Percentiles rank a stretch among this genome's conserved stretches.
Evolutionary conservation across 192 early-diverging fungal genomes (phyloP).

Genomic region (Gryganskiella cystojenkinii): DNA sequence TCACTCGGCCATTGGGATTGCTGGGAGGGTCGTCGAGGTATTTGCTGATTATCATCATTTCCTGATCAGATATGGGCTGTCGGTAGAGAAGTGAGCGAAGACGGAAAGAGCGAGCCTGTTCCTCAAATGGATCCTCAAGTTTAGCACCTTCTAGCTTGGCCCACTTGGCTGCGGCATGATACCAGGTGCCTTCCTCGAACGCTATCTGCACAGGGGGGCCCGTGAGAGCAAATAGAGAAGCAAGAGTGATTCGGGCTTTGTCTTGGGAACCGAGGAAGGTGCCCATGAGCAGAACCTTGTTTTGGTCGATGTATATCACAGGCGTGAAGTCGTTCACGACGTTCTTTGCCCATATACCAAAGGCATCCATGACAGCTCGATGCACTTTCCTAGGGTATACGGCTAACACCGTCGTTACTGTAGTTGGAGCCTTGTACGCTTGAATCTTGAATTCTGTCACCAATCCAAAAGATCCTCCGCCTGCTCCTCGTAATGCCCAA

Average conservation of each 20-base stretch:
- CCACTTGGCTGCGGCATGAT: too few species aligned
- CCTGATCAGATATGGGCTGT: neutral
- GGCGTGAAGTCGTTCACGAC: neutral
- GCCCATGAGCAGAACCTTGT: neutral
- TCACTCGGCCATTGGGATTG: neutral
- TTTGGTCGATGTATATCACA: neutral
- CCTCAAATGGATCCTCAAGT: neutral
- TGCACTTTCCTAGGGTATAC: neutral
- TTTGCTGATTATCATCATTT: neutral
- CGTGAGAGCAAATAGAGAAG: too few species aligned
- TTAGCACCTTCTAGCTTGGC: too few species aligned
- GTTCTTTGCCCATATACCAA: neutral
- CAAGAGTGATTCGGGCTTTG: too few species aligned
- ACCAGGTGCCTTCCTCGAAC: too few species aligned
- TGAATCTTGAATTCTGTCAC: constrained; percentile 49
- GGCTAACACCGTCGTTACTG: too few species aligned
- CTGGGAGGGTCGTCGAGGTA: constrained; percentile 7
- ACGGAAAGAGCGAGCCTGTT: neutral
- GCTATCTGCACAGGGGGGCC: too few species aligned
- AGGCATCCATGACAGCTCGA: constrained; percentile 4
- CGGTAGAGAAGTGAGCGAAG: constrained; percentile 13
- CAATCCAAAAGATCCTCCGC: constrained; percentile 52
- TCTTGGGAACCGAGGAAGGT: neutral
- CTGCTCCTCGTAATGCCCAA: constrained; percentile 69
- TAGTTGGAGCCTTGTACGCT: constrained; percentile 14